Percentiles rank a stretch among this genome's conserved stretches.
Conservation (phyloP, 73 alveolate species). For the Tetrahymena malaccensis region DNA sequence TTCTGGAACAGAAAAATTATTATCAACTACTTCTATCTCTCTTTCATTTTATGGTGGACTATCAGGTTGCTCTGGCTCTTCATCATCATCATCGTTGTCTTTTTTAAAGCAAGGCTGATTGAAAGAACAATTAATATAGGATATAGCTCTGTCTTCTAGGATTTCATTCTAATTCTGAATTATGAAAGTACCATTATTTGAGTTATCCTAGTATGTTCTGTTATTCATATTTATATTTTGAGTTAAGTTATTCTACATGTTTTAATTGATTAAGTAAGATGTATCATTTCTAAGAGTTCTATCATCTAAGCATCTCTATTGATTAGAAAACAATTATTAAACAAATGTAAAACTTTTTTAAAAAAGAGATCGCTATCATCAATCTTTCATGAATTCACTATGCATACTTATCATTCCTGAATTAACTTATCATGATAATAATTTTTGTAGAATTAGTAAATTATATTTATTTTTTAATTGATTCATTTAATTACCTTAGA, state of each 20-base stretch:
- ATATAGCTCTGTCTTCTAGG: neutral
- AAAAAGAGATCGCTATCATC: too few species aligned
- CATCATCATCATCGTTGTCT: neutral
- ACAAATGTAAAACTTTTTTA: too few species aligned
- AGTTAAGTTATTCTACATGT: neutral
- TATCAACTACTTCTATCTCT: neutral
- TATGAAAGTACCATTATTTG: neutral
- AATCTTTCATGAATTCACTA: too few species aligned
- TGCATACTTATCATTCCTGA: too few species aligned
- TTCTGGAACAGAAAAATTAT: neutral
- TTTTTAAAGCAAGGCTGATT: neutral
- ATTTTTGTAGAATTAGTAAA: neutral
- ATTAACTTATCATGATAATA: too few species aligned
- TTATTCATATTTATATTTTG: neutral
- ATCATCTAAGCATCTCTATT: neutral
- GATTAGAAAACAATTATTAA: neutral
- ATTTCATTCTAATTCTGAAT: neutral
- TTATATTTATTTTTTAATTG: too few species aligned
- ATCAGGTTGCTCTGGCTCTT: neutral
- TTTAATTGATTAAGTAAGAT: neutral
- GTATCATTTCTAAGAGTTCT: neutral
- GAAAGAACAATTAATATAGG: neutral
- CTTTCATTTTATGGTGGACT: neutral
- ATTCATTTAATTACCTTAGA: neutral
- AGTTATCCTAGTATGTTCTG: neutral